These are phyloP conservation scores for Ceratobasidium sp. DNA, from an alignment of 1,284 basidiomycete genomes.

Conservation along the genomic window DNA sequence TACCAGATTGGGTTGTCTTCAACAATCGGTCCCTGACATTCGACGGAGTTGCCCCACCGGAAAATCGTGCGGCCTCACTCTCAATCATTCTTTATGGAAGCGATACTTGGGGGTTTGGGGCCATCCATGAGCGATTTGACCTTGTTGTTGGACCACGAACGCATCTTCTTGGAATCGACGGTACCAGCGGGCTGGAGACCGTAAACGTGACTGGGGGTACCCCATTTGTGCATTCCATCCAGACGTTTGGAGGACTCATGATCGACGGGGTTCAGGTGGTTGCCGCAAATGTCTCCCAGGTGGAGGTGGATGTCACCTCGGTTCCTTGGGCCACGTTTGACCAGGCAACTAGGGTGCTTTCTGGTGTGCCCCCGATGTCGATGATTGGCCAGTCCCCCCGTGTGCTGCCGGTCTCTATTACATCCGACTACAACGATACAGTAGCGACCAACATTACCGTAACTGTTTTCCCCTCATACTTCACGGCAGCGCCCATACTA, in stretches of 20 bases:
- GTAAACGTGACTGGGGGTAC: constrained; percentile 67
- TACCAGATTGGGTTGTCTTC: constrained; percentile 84
- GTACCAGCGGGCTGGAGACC: constrained; percentile 47
- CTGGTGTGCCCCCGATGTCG: constrained; percentile 62
- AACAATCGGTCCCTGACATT: constrained; percentile 75
- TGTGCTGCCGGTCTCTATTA: constrained; percentile 65
- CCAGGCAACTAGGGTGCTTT: constrained; percentile 63
- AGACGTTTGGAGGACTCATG: constrained; percentile 58
- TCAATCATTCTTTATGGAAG: constrained; percentile 65
- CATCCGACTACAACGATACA: constrained; percentile 71
- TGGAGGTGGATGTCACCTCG: constrained; percentile 64
- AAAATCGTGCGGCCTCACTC: constrained; percentile 40
- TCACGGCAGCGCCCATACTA: constrained; percentile 67
- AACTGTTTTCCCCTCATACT: constrained; percentile 73
- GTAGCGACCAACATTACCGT: constrained; percentile 67
- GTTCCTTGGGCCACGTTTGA: constrained; percentile 75
- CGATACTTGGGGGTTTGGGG: constrained; percentile 72
- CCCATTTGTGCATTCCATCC: constrained; percentile 51
- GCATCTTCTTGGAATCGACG: constrained; percentile 42
- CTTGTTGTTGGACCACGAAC: constrained; percentile 66
- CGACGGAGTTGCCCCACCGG: constrained; percentile 75
- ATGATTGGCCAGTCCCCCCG: constrained; percentile 43
- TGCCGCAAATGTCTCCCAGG: constrained; percentile 61
- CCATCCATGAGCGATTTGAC: constrained; percentile 63
- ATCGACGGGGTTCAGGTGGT: constrained; percentile 69